Evolutionary conservation across 2,329 filamentous ascomycete genomes (phyloP), one percentile per base, ranked within the genome.

Genomic region (Apiospora koreana): DNA sequence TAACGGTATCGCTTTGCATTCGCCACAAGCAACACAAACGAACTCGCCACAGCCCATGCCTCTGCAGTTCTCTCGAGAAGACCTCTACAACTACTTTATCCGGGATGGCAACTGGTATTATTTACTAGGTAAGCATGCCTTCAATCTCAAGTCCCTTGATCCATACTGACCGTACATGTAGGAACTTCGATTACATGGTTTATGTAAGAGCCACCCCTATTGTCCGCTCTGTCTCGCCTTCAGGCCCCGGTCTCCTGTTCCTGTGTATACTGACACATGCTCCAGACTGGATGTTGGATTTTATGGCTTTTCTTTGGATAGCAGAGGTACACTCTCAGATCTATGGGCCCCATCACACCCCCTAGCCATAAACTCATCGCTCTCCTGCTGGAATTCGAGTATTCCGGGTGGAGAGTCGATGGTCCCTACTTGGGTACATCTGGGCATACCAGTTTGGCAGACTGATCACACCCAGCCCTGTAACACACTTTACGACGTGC

Each of bases 251-350:
- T 28, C 21, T 58, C 68, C 28, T 66, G 58, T 21, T 16, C 28
- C 14, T 7, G 3, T 28, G 10, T 28, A 45, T 45, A 41, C 62
- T 67, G 45, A 80, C 23, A 12, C 42, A 18, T 66, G 3, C 41
- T 43, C 18, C n/a, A 79, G 16, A 80, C 80, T 89, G 14, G 87
- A 89, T 69, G 79, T 89, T n/a, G 85, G 85, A 18, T 89, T 88
- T 72, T 88, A 88, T 71, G 87, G 87, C 2, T 85, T 88, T 69
- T 84, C 84, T 3, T 80, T 88, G 6, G 85, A 85, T 66, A 84
- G 84, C 69, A 75, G 81, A 66, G 79, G 80, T 8, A 83, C 82
- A 0, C 75, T 84, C 2, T 80, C 82, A 28, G 82, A 83, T 58
- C 78, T 84, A 68, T 85, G 83, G 83, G 80, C 80, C 12, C 85